These are phyloP conservation scores for Begonia masoniana DNA, from an alignment of 306 rosid genomes.

Conservation along the genomic window DNA sequence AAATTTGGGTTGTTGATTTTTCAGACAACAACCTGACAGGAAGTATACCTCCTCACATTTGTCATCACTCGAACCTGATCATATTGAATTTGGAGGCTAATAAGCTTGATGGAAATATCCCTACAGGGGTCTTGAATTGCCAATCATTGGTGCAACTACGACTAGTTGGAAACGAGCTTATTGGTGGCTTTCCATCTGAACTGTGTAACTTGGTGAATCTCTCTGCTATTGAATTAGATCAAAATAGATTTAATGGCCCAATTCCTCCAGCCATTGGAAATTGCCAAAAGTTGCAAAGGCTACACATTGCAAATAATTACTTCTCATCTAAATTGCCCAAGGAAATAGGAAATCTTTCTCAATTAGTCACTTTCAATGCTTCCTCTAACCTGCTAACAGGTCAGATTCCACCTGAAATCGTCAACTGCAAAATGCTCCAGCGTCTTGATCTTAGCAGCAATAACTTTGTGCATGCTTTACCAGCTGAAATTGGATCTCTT, in stretches of 20 bases:
- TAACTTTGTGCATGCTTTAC: conserved; percentile 44
- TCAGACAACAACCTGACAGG: conserved; percentile 62
- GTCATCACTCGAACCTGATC: conserved; percentile 46
- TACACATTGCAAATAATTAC: conserved; percentile 68
- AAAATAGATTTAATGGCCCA: conserved; percentile 66
- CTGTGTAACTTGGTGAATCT: conserved; percentile 60
- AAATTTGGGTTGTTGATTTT: conserved; percentile 87
- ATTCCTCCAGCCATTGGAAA: conserved; percentile 48
- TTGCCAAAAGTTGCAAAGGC: conserved; percentile 78
- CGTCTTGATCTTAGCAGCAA: conserved; percentile 79
- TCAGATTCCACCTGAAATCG: conserved; percentile 49
- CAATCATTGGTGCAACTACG: conserved; percentile 47
- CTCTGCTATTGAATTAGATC: conserved; percentile 57
- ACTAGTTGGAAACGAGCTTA: conserved; percentile 46
- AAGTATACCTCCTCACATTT: conserved; percentile 64
- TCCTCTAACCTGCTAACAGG: conserved; percentile 67
- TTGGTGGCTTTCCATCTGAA: conserved; percentile 68
- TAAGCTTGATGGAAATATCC: conserved; percentile 54
- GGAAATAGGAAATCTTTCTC: conserved; percentile 74
- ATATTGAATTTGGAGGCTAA: conserved; percentile 65
- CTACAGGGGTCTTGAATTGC: conserved; percentile 57
- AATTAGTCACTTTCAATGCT: conserved; percentile 64
- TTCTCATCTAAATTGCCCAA: conserved; percentile 64
- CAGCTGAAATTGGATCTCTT: conserved; percentile 64
- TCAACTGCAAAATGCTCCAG: conserved; percentile 60